These are phyloP conservation scores for Didymella pomorum DNA, from an alignment of 2,329 filamentous ascomycete genomes.

Conservation along the genomic window DNA sequence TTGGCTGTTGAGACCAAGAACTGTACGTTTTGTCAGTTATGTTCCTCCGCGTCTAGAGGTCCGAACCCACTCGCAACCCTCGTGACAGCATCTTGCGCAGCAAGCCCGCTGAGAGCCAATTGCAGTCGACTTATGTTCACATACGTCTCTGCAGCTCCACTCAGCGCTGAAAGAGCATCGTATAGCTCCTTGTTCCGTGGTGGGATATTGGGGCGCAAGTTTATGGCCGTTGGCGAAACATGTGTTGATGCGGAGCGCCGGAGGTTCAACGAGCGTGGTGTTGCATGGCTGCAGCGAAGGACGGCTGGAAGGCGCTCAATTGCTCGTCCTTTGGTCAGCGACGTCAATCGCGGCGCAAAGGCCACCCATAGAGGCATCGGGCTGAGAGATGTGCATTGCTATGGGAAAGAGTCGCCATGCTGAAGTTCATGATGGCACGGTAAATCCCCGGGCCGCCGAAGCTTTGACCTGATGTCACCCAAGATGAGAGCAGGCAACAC, in stretches of 20 bases:
- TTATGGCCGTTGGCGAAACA: slow-evolving; percentile 62
- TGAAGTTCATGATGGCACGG: slow-evolving; percentile 34
- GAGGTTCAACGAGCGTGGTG: slow-evolving; percentile 24
- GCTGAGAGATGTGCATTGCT: slow-evolving; percentile 42
- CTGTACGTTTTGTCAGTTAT: slow-evolving; percentile 45
- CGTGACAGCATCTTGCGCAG: slow-evolving; percentile 61
- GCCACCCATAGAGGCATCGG: slow-evolving; percentile 55
- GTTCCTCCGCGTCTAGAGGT: slow-evolving; percentile 26
- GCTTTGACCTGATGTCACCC: slow-evolving; percentile 19
- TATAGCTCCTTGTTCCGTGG: slow-evolving; percentile 65
- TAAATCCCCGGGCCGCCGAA: slow-evolving; percentile 34
- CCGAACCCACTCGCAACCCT: slow-evolving; percentile 62
- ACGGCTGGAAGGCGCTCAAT: slow-evolving; percentile 38
- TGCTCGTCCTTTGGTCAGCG: slow-evolving; percentile 35
- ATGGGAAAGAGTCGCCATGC: slow-evolving; percentile 24
- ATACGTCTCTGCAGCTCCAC: slow-evolving; percentile 67
- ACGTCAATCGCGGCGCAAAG: slow-evolving; percentile 45
- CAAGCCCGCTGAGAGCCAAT: slow-evolving; percentile 72
- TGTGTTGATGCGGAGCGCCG: slow-evolving; percentile 52
- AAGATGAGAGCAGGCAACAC: neutral
- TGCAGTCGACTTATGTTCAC: slow-evolving; percentile 75
- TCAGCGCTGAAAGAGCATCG: slow-evolving; percentile 65
- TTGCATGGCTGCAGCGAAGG: slow-evolving; percentile 40
- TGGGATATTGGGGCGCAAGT: slow-evolving; percentile 62
- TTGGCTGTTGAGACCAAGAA: slow-evolving; percentile 61